Evolutionary conservation across 2,329 filamentous ascomycete species (phyloP).

Genomic region (Ascochyta lentis): DNA sequence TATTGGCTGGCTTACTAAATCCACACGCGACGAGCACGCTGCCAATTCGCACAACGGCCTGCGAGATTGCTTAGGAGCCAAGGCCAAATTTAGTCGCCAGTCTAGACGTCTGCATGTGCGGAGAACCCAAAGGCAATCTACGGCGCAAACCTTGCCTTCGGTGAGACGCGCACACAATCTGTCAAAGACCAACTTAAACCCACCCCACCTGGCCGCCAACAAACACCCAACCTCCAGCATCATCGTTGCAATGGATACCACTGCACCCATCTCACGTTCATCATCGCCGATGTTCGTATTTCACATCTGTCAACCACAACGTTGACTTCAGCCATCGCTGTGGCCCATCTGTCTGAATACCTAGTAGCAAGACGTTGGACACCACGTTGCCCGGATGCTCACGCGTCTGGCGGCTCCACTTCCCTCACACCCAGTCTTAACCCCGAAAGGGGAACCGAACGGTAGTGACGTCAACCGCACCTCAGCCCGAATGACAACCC

Average conservation of each 20-base stretch:
- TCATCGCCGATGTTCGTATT: not conserved
- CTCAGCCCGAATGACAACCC: not conserved
- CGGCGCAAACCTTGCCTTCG: slow-evolving; percentile 9
- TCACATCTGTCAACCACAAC: not conserved
- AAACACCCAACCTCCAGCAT: not conserved
- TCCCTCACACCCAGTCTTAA: not conserved
- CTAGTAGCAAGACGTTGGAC: not conserved
- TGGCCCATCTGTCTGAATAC: not conserved
- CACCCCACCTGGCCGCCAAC: not conserved
- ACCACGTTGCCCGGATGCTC: slow-evolving; percentile 6
- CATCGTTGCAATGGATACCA: not conserved
- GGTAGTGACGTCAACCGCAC: slow-evolving; percentile 12
- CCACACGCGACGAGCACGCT: slow-evolving; percentile 21
- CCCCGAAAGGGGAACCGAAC: not conserved
- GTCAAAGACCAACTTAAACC: not conserved
- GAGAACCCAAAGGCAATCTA: slow-evolving; percentile 5
- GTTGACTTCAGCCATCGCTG: not conserved
- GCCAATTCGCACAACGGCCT: slow-evolving; percentile 12
- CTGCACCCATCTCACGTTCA: not conserved
- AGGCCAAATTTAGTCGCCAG: slow-evolving; percentile 9
- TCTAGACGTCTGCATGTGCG: slow-evolving; percentile 11
- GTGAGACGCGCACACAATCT: not conserved
- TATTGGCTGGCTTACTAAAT: slow-evolving; percentile 12
- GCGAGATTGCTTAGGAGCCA: slow-evolving; percentile 16
- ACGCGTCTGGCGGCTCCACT: slow-evolving; percentile 8